Conservation (phyloP, 768 basidiomycete species). For the Amylocystis lapponica region DNA sequence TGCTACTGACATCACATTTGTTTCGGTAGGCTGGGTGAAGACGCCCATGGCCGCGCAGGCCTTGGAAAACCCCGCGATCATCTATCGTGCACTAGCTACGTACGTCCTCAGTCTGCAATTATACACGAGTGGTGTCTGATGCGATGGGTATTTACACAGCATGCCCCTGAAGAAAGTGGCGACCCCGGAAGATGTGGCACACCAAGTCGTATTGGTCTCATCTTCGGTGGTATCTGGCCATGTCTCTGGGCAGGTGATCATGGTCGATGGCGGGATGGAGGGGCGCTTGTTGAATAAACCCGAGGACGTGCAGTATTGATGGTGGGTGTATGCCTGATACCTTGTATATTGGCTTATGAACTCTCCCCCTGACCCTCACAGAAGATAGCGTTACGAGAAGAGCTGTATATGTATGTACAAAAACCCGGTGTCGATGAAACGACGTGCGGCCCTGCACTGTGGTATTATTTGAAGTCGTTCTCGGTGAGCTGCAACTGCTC, state of each 20-base stretch:
- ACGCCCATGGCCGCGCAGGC: constrained; percentile 59
- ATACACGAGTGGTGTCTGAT: background rate
- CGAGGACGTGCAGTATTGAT: too few relatives aligned
- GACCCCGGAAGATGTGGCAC: constrained; percentile 55
- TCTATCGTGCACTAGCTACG: constrained; percentile 64
- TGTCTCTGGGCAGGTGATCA: constrained; percentile 62
- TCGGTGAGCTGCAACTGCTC: too few relatives aligned
- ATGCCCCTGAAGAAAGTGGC: constrained; percentile 69
- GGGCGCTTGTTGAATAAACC: constrained; percentile 46
- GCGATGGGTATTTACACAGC: constrained; percentile 27
- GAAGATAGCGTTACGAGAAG: too few relatives aligned
- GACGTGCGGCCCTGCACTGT: too few relatives aligned
- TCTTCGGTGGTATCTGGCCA: constrained; percentile 62
- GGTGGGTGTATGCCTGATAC: too few relatives aligned
- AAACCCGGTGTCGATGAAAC: too few relatives aligned
- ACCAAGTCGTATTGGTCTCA: constrained; percentile 56
- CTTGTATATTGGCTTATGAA: too few relatives aligned
- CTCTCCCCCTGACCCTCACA: too few relatives aligned
- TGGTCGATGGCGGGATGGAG: constrained; percentile 79
- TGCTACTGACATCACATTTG: background rate
- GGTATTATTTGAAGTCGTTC: too few relatives aligned
- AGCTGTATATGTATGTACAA: too few relatives aligned
- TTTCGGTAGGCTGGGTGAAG: constrained; percentile 38
- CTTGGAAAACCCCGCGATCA: constrained; percentile 46
- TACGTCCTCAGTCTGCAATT: constrained; percentile 26